Percentiles rank a stretch among this genome's conserved stretches.
These are phyloP conservation scores for Primulina huaijiensis DNA, from an alignment of 257 asterid genomes.

Conservation along the genomic window DNA sequence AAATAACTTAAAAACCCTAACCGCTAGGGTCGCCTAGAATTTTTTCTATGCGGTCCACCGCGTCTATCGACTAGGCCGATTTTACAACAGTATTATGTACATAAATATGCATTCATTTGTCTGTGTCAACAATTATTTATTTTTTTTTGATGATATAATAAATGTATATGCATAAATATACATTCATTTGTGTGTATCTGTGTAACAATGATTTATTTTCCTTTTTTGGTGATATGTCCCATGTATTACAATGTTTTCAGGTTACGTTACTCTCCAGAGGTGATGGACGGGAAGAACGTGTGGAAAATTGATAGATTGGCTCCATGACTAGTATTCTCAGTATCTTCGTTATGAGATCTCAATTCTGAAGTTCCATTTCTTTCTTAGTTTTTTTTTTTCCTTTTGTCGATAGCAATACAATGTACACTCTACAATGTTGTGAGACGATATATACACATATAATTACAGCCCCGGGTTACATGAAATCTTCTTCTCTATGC, in stretches of 20 bases:
- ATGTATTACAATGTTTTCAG: slow-evolving; percentile 29
- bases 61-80: too few species aligned
- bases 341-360: slow-evolving; percentile 39
- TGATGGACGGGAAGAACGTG: background rate
- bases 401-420: background rate
- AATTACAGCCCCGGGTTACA: background rate
- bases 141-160: too few species aligned
- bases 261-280: slow-evolving; percentile 38
- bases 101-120: too few species aligned
- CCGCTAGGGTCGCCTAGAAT: too few species aligned
- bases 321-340: slow-evolving; percentile 42
- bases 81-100: too few species aligned
- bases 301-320: background rate
- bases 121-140: too few species aligned
- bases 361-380: background rate
- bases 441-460: too few species aligned
- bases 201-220: background rate
- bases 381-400: slow-evolving; percentile 3
- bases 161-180: background rate
- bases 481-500: too few species aligned
- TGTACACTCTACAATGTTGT: background rate
- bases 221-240: background rate
- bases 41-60: too few species aligned
- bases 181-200: background rate
- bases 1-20: too few species aligned